These are phyloP conservation scores for Pneumocystis carinii DNA, from an alignment of 1,139 yeast genomes.

Conservation along the genomic window DNA sequence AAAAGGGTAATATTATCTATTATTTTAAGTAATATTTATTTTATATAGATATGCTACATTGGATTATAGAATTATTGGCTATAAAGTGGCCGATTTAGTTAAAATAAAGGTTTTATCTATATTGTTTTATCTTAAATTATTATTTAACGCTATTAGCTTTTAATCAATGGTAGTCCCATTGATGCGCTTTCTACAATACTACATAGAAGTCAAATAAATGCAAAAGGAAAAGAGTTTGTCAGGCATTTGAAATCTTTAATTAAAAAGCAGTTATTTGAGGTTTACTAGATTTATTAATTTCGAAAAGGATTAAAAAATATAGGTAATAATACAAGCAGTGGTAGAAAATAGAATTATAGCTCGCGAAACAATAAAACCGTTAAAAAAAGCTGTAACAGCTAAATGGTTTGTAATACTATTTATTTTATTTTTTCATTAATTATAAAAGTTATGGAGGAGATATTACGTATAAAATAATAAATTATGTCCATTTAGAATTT, in stretches of 20 bases:
- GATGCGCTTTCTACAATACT: constrained; percentile 87
- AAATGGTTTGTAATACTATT: background rate
- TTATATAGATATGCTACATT: constrained; percentile 51
- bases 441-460: constrained; percentile 87
- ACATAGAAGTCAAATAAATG: constrained; percentile 64
- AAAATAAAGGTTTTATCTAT: constrained; percentile 41
- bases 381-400: constrained; percentile 56
- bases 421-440: constrained; percentile 27
- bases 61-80: constrained; percentile 91
- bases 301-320: background rate
- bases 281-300: constrained; percentile 19
- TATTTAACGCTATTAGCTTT: constrained; percentile 24
- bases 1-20: constrained; percentile 34
- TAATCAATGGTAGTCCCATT: constrained; percentile 78
- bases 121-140: background rate
- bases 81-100: constrained; percentile 60
- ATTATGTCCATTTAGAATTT: background rate
- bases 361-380: constrained; percentile 83
- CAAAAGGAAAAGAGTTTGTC: constrained; percentile 69
- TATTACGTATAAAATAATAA: constrained; percentile 31
- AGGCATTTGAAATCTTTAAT: constrained; percentile 64
- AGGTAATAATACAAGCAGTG: constrained; percentile 61
- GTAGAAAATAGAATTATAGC: constrained; percentile 77
- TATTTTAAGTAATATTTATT: background rate
- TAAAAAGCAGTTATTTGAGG: constrained; percentile 74